Evolutionary conservation across 345 rosid species (phyloP), one percentile per base, ranked within the genome.

Genomic region (Salix suchowensis): DNA sequence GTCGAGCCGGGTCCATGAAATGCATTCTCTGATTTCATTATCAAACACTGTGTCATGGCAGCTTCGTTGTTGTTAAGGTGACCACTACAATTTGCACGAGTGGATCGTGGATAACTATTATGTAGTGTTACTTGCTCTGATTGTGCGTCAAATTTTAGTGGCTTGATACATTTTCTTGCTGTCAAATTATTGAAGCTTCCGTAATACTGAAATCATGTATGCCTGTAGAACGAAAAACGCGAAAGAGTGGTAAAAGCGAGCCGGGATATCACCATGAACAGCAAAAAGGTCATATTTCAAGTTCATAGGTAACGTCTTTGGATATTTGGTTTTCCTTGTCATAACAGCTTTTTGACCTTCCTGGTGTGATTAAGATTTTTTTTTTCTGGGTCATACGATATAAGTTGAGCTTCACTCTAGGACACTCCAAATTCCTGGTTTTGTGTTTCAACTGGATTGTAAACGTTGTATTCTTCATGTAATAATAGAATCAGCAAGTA

Each of bases 251-350:
- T 96, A 13, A 96, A 96, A 79, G 98, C 94, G 5, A 96, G 99
- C 78, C 96, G 99, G 60, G 99, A 96, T 83, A 83, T 96, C 75
- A 93, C 98, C 44, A 88, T 87, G 76, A 89, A 89, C 84, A 96
- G 99, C 86, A 96, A 96, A 83, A 95, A 93, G 78, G 98, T 96
- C 73, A 95, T 96, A 80, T 96, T 90, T 81, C 97, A 93, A 86
- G 98, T 93, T 73, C 98, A 95, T 79, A 94, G 98, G 98, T 94
- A 83, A 46, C 50, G 16, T 46, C 50, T 46, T 46, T 46, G 50
- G 5, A 46, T 46, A 80, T 40, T 72, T 50, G 19, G 54, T 23
- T 39, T 12, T 7, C 28, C 23, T 64, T 71, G 7, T 69, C 24
- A 13, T 34, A 44, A 9, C 34, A 40, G 62, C 34, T 11, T 44